These are phyloP conservation scores for Xylariaceae sp. DNA, from an alignment of 2,329 filamentous ascomycete species.

Conservation along the genomic window DNA sequence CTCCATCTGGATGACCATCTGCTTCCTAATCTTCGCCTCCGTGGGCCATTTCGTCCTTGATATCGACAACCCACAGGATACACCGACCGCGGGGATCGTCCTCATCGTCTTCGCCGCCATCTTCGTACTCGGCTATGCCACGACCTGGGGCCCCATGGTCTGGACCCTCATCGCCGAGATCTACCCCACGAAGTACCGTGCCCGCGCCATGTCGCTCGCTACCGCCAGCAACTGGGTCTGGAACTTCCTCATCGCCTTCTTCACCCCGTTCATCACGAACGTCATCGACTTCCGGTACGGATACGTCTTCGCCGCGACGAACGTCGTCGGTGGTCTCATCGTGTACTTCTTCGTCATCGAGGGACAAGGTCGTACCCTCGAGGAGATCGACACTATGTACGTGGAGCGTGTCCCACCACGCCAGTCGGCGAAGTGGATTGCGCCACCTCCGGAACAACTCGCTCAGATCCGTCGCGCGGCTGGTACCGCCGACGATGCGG, in stretches of 20 bases:
- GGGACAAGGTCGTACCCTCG: constrained; percentile 66
- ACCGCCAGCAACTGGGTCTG: constrained; percentile 64
- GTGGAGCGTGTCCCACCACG: constrained; percentile 60
- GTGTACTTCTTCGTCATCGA: constrained; percentile 79
- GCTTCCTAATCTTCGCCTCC: constrained; percentile 56
- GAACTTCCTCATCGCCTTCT: constrained; percentile 74
- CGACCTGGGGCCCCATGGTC: constrained; percentile 63
- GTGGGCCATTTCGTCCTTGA: constrained; percentile 49
- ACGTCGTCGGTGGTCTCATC: constrained; percentile 58
- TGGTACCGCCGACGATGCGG: constrained; percentile 32
- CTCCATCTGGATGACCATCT: constrained; percentile 57
- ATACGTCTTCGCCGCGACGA: constrained; percentile 72
- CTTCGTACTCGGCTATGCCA: constrained; percentile 63
- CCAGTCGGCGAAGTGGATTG: constrained; percentile 54
- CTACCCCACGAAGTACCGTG: constrained; percentile 59
- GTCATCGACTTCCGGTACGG: constrained; percentile 71
- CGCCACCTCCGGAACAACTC: constrained; percentile 42
- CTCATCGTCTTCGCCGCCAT: constrained; percentile 62
- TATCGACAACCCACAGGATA: constrained; percentile 30
- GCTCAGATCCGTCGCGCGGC: constrained; percentile 38
- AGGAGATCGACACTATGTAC: constrained; percentile 80
- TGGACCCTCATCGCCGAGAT: constrained; percentile 64
- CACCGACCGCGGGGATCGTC: constrained; percentile 47
- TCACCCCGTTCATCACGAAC: constrained; percentile 72
- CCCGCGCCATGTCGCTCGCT: constrained; percentile 56